Evolutionary conservation across 345 rosid species (phyloP).

Genomic region (Sisymbrium irio): DNA sequence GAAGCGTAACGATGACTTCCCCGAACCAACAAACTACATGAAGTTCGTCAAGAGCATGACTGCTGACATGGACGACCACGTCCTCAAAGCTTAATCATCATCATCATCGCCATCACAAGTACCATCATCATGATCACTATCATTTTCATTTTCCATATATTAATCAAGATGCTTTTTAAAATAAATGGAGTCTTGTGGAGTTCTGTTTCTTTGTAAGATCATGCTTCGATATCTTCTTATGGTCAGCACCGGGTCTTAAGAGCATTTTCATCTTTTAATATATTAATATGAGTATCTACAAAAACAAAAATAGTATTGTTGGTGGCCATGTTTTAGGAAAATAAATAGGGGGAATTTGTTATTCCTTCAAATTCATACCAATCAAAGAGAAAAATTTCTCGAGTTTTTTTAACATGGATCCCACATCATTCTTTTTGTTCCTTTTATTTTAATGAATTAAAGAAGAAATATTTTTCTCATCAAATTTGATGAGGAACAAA

Average conservation of each 20-base stretch:
- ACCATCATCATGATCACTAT: background rate
- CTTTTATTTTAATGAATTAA: too few relatives aligned
- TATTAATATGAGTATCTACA: too few relatives aligned
- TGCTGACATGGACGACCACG: slow-evolving; percentile 30
- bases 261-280: too few relatives aligned
- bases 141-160: background rate
- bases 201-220: slow-evolving; percentile 2
- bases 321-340: too few relatives aligned
- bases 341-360: too few relatives aligned
- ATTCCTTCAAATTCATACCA: too few relatives aligned
- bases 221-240: background rate
- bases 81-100: slow-evolving; percentile 24
- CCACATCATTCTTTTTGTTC: too few relatives aligned
- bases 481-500: too few relatives aligned
- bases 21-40: slow-evolving; percentile 27
- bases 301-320: too few relatives aligned
- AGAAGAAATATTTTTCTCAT: too few relatives aligned
- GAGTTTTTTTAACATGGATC: too few relatives aligned
- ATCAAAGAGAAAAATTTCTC: too few relatives aligned
- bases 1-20: slow-evolving; percentile 30
- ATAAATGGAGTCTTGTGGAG: background rate
- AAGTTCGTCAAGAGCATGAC: slow-evolving; percentile 26
- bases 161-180: background rate
- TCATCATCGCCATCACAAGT: background rate
- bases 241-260: background rate